These are phyloP conservation scores for Prunus campanulata DNA, from an alignment of 306 rosid genomes.

Conservation along the genomic window DNA sequence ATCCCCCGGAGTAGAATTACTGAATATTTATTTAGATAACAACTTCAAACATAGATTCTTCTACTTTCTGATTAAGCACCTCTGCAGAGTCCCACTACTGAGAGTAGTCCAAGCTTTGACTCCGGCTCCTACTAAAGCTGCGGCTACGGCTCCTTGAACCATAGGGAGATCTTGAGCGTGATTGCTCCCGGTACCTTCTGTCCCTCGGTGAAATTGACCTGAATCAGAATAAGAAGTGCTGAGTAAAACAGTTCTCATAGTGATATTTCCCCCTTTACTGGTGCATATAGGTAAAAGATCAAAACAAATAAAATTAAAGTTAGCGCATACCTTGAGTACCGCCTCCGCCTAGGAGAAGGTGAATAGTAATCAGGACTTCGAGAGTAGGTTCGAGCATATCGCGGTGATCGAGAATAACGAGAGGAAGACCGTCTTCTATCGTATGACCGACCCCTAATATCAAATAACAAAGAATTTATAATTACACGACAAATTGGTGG, in stretches of 20 bases:
- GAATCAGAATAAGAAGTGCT: background rate
- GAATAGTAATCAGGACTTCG: constrained; percentile 47
- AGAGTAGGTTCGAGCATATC: constrained; percentile 43
- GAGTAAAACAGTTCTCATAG: background rate
- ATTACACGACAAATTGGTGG: background rate
- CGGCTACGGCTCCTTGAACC: constrained; percentile 44
- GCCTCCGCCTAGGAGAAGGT: constrained; percentile 44
- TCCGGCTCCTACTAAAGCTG: constrained; percentile 43
- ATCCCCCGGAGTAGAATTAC: background rate
- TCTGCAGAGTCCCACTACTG: constrained; percentile 21
- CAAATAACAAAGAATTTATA: background rate
- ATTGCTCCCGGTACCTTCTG: constrained; percentile 39
- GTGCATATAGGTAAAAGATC: background rate
- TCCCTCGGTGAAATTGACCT: constrained; percentile 72
- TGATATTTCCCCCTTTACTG: background rate
- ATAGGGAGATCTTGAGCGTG: constrained; percentile 62
- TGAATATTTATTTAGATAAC: background rate
- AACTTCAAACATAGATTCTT: background rate
- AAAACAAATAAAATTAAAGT: background rate
- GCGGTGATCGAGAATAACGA: constrained; percentile 43
- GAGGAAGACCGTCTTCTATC: constrained; percentile 42
- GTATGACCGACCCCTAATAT: constrained; percentile 34
- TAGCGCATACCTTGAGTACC: constrained; percentile 44
- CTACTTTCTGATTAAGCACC: background rate
- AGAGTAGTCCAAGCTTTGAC: constrained; percentile 51